Base-by-base conservation (phyloP, 371 early-diverging fungal genomes). In the Mucor irregularis region DNA sequence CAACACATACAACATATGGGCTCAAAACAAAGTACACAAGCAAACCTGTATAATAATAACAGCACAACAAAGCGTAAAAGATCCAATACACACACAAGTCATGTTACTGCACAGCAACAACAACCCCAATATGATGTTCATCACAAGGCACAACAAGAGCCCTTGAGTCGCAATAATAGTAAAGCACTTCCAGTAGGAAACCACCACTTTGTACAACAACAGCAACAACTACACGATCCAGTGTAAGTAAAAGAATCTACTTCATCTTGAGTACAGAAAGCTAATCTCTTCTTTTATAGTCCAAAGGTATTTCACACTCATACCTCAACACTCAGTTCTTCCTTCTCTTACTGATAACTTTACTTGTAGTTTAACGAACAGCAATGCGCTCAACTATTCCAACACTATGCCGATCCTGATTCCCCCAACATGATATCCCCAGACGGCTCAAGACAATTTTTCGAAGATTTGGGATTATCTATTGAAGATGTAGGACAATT, bases 381-480 rank as follows among this genome's bases (percentile, higher is more conserved):
- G 28, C 64, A 68, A 61, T 76, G 77, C 43, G 58, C 49, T 31
- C 58, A 58, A 33, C 48, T 68, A 60, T 77, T 74, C 53, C 39
- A 63, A 10, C 62, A 49, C 5, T 77, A 77, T 53, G 64, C 68
- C 28, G 78, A 78, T 42, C 64, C 74, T 19, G 74, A 78, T 44
- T 58, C 49, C 33, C 67, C 66, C 17, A 39, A 66, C 30, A 62
- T 42, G n/a, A 78, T 78, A 21, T 56, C 69, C 24, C 78, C 74
- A 8, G 74, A 74, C 33, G 73, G 73, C 22, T 71, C 66, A 33
- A 64, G 61, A 13, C 66, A 50, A 26, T 78, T 78, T 40, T 72
- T 74, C 56, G 66, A 71, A 35, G 78, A 78, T 49, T 38, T 78
- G 13, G 73, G 67, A 4, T 39, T 78, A 26, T 68, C 74, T 0